Evolutionary conservation across 768 basidiomycete genomes (phyloP), one percentile per base, ranked within the genome.

Genomic region (Lactarius hengduanensis): DNA sequence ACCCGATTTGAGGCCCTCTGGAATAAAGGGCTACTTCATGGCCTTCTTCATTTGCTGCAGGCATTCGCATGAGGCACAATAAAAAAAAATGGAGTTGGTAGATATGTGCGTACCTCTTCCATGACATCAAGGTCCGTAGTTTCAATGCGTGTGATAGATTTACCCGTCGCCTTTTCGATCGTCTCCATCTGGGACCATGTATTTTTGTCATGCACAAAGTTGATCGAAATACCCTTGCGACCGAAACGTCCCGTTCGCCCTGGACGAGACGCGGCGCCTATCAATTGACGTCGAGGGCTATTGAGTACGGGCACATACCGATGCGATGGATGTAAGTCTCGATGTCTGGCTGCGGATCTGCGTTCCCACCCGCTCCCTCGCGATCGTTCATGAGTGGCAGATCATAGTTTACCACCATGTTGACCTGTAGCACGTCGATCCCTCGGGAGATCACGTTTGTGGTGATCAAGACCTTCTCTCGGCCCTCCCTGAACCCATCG

Each of bases 351-450:
- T 78, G 80, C 71, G 76, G 82, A 68, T 91, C 89, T 28, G 74
- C 76, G 70, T 74, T 76, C 62, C 72, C 77, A 8, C 74, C 71
- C 69, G 79, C 76, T 62, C 80, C 78, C 16, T 69, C 64, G 38
- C 90, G 86, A 72, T 92, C 90, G 70, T 86, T 89, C 84, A 92
- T 86, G 56, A 94, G 79, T 0, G 96, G 95, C 32, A 97, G 83
- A 74, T 98, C 96, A 74, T 98, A 99, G 79, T 98, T 98, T 77
- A 99, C 94, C n/a, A 98, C 96, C 95, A 99, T 95, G 82, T 98
- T 99, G 72, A 99, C 97, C 80, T 98, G 96, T 63, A 94, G 82
- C 73, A 99, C 97, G 73, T 99, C 97, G 79, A 99, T 98, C 53
- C 97, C 97, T 20, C 97, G 88, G 1, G 97, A 96, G 69, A 98